Conservation (phyloP, 1,284 basidiomycete genomes). For the Trichosporon ovoides region DNA sequence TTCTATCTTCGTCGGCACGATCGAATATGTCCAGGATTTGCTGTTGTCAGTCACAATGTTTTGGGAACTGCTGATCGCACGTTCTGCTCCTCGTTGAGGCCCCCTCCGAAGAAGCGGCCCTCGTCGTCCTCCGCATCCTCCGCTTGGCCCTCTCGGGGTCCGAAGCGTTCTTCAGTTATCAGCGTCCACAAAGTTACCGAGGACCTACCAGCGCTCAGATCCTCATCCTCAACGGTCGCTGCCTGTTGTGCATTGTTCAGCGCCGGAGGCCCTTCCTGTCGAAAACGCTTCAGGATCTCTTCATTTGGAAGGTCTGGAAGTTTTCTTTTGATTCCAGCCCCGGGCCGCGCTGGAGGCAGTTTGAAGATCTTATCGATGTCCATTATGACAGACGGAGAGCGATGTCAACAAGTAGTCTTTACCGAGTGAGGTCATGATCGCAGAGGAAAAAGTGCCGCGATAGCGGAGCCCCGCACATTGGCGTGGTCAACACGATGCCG, state of each 20-base stretch:
- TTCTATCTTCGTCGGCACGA: constrained; percentile 56
- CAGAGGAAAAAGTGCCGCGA: background rate
- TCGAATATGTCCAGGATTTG: constrained; percentile 71
- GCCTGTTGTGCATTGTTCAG: background rate
- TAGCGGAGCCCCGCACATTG: background rate
- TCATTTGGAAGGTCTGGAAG: constrained; percentile 72
- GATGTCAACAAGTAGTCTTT: background rate
- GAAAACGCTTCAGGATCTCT: constrained; percentile 17
- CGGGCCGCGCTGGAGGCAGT: constrained; percentile 31
- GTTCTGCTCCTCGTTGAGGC: constrained; percentile 82
- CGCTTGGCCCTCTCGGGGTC: background rate
- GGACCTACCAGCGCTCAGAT: background rate
- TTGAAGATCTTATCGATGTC: constrained; percentile 49
- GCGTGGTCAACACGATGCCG: background rate
- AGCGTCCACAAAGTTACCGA: background rate
- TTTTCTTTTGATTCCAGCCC: constrained; percentile 64
- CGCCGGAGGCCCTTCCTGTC: background rate
- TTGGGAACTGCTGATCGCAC: constrained; percentile 53
- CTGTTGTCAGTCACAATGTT: constrained; percentile 18
- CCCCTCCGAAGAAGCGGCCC: constrained; percentile 88
- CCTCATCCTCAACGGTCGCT: background rate
- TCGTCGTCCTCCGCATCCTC: constrained; percentile 83
- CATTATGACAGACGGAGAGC: constrained; percentile 25
- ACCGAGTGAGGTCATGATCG: background rate
- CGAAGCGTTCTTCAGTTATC: background rate